Percentiles rank a stretch among this genome's conserved stretches.
phyloP scores from a whole-genome alignment of 2,329 filamentous ascomycete genomes.

The Ploettnerulaceae sp. region DNA sequence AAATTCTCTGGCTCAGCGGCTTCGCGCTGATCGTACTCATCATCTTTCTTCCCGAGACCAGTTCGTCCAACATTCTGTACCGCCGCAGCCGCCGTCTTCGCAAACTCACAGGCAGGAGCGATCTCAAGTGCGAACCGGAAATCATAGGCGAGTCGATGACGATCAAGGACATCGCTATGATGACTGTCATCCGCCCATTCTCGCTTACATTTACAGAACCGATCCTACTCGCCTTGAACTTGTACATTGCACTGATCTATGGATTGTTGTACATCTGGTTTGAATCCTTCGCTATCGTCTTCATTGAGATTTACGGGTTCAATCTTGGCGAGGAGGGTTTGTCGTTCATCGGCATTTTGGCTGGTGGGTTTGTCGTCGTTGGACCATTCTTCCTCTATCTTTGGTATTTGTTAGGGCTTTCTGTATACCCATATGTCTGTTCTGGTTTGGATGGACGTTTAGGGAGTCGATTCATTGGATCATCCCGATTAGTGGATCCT shows the following conservation, averaged over 20 bases:
- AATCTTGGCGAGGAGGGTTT: conserved; percentile 52
- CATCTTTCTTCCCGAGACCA: conserved; percentile 60
- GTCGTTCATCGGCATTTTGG: conserved; percentile 51
- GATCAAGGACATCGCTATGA: conserved; percentile 41
- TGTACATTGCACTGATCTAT: conserved; percentile 59
- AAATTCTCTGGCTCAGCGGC: conserved; percentile 55
- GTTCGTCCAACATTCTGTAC: conserved; percentile 51
- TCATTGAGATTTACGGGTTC: conserved; percentile 54
- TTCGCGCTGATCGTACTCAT: conserved; percentile 54
- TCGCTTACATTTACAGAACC: conserved; percentile 56
- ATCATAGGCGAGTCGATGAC: conserved; percentile 52
- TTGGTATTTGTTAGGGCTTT: conserved; percentile 47
- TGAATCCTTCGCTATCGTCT: conserved; percentile 58
- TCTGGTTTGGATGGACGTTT: conserved; percentile 50
- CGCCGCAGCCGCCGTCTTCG: conserved; percentile 55
- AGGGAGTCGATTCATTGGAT: conserved; percentile 50
- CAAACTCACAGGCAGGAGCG: conserved; percentile 47
- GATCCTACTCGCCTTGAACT: conserved; percentile 54
- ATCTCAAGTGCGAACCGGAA: conserved; percentile 57
- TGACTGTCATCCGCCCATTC: conserved; percentile 54
- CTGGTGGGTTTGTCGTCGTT: conserved; percentile 48
- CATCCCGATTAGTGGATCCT: conserved; percentile 47
- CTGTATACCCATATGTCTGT: conserved; percentile 53
- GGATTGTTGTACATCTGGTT: conserved; percentile 59
- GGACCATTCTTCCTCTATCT: conserved; percentile 45